Conservation (phyloP, 257 asterid species). For the Solanum lignicaule region DNA sequence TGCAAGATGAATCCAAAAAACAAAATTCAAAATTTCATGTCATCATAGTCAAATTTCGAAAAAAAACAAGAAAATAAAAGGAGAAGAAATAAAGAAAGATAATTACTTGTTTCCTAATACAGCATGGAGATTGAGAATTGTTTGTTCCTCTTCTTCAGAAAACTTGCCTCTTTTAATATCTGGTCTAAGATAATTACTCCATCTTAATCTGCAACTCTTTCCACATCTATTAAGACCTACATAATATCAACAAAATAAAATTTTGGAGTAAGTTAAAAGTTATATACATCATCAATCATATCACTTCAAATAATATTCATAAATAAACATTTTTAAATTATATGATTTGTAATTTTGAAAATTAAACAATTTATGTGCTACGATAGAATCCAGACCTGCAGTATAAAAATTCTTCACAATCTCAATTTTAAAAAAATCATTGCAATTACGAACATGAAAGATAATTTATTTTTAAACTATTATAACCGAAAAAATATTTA, state of each 20-base stretch:
- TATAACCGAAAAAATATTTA: neutral
- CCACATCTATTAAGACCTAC: conserved; percentile 58
- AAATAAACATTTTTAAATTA: neutral
- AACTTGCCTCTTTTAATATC: conserved; percentile 21
- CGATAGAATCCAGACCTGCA: neutral
- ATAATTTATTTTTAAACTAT: neutral
- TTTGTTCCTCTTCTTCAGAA: conserved; percentile 54
- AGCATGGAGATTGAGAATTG: conserved; percentile 59
- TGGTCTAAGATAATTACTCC: conserved; percentile 5
- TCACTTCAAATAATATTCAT: neutral
- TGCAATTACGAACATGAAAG: neutral
- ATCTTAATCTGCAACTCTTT: conserved; percentile 23
- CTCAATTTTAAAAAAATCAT: neutral
- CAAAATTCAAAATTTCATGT: neutral
- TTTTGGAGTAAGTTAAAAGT: neutral
- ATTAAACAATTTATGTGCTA: neutral
- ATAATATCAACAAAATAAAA: neutral
- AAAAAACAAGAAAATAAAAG: neutral
- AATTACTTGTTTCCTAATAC: conserved; percentile 58
- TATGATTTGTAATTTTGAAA: neutral
- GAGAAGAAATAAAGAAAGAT: neutral
- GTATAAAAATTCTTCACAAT: neutral
- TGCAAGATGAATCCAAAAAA: neutral
- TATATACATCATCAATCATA: neutral
- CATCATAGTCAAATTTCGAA: neutral